Conservation (phyloP, 108 stramenopile genomes). For the Skeletonema grethae region DNA sequence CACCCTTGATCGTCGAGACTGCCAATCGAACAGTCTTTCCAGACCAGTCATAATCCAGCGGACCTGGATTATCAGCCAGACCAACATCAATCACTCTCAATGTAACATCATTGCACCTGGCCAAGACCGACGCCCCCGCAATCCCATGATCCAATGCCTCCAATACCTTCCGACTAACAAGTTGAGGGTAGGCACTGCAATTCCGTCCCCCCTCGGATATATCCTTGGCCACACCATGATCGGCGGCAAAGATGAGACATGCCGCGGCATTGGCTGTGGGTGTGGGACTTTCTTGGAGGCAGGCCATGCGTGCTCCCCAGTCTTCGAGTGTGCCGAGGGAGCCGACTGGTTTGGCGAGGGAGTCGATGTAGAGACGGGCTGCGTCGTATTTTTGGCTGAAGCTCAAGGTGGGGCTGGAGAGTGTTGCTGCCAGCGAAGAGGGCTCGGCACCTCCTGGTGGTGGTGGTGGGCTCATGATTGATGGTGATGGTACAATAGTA, state of each 20-base stretch:
- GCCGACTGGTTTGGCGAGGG: slow-evolving; percentile 80
- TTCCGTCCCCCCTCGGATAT: slow-evolving; percentile 62
- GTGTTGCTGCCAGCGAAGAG: slow-evolving; percentile 14
- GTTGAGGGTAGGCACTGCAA: slow-evolving; percentile 73
- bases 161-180: slow-evolving; percentile 65
- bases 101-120: slow-evolving; percentile 48
- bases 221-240: slow-evolving; percentile 73
- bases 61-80: slow-evolving; percentile 44
- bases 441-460: background rate
- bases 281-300: slow-evolving; percentile 47
- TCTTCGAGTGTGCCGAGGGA: slow-evolving; percentile 78
- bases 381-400: slow-evolving; percentile 51
- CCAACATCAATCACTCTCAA: slow-evolving; percentile 79
- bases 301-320: slow-evolving; percentile 65
- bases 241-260: slow-evolving; percentile 78
- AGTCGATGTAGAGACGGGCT: slow-evolving; percentile 59
- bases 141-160: slow-evolving; percentile 56
- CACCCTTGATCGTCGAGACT: slow-evolving; percentile 45
- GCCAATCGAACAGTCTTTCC: slow-evolving; percentile 42
- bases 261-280: slow-evolving; percentile 41
- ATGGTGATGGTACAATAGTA: background rate
- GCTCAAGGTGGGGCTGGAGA: slow-evolving; percentile 6
- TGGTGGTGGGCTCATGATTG: background rate
- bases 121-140: slow-evolving; percentile 69
- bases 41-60: slow-evolving; percentile 20